Base-by-base conservation (phyloP, 2,329 filamentous ascomycete genomes). In the Aspergillus quadricinctus region DNA sequence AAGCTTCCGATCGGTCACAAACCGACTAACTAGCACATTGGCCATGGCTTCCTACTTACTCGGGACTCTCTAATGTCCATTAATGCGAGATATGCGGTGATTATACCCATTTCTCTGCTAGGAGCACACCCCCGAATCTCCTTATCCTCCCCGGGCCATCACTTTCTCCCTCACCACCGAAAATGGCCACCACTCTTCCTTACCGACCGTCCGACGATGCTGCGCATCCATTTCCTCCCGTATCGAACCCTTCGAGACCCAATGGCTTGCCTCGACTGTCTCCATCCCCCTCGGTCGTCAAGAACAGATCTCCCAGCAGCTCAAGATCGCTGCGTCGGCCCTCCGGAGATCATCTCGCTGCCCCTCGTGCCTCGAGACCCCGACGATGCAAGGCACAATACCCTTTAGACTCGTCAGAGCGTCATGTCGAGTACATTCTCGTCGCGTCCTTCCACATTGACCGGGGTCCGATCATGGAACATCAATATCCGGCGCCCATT, bases 361-460 rank as follows among this genome's bases (percentile, higher is more conserved):
- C 48, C 35, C 41, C 41, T 29, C 3, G 51, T 11, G 37, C 50
- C 54, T 79, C 56, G 27, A 70, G 81, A 4, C 73, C 77, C 19
- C 81, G 82, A 64, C 85, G 81, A 68, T 75, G 88, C 69, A 87
- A 85, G 55, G 89, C 89, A 21, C 89, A 92, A 67, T 92, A 92
- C 68, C 89, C 89, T 17, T 81, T 85, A n/a, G 81, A 87, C 55
- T 83, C 85, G 10, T 78, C 80, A 5, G 88, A 97, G 72, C 95
- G 94, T 68, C 94, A 99, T 87, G 94, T 99, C 76, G 94, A 99
- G 72, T 99, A 97, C 71, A 97, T 99, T 53, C 81, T 99, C 53
- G 94, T 99, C 54, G 94, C 94, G 3, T 96, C 92, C 2, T 99
- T 99, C 75, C 92, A 97, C 74, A 96, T 97, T 67, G 93, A 97